Base-by-base conservation (phyloP, 495 filamentous ascomycete genomes). In the Elaphomyces granulatus region DNA sequence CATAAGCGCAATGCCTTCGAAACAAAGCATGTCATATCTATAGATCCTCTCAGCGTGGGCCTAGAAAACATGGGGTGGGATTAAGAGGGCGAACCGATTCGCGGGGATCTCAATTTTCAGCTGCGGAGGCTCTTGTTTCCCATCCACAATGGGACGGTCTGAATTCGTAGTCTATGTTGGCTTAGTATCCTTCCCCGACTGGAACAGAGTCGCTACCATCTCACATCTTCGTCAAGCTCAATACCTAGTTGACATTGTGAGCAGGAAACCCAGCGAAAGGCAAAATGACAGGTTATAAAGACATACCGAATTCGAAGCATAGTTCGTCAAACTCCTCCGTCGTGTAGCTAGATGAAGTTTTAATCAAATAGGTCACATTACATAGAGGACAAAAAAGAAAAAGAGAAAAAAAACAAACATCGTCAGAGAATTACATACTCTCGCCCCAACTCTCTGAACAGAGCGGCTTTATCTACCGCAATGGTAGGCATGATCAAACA, bases 71-170 rank as follows among this genome's bases (percentile, higher is more conserved):
- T 31, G 15, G 15, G 20, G n/a, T n/a, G n/a, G n/a, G n/a, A n/a
- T n/a, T n/a, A n/a, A n/a, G n/a, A n/a, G n/a, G 21, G 43, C 61
- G 47, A 54, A 80, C 74, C 78, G 76, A 59, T 99, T 99, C 46
- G 90, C 90, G 44, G 90, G 90, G 55, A 99, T 93, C 60, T 99
- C 90, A 55, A 99, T 96, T 71, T 93, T 94, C 54, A 96, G 72
- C 64, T 96, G 81, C 34, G 92, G 80, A 4, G 83, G 73, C 63
- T 93, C 84, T 59, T 94, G 81, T 48, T 78, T 71, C 54, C 80
- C 80, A 56, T 83, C 70, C 45, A 81, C 72, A 37, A 79, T 73
- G 20, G 82, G 82, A 37, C 82, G 72, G 41, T 81, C 72, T 38
- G 68, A 64, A 55, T 84, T 68, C 34, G 84, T 78, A 28, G 85